Evolutionary conservation across 345 rosid species (phyloP).

Genomic region (Hibiscus trionum): DNA sequence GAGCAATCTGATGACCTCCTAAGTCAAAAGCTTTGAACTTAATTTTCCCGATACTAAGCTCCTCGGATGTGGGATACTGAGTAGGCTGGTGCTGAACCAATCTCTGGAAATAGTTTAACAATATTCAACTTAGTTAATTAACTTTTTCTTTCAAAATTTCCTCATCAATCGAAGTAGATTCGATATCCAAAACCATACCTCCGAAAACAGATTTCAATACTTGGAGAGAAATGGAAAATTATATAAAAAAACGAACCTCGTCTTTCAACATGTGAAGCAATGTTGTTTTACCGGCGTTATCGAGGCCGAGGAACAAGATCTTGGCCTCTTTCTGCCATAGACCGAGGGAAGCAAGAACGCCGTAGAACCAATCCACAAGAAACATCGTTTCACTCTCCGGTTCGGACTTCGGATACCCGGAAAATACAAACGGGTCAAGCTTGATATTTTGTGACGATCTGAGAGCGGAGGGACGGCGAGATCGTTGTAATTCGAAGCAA

Average conservation of each 20-base stretch:
- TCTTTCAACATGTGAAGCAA: conserved; percentile 87
- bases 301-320: conserved; percentile 84
- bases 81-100: conserved; percentile 90
- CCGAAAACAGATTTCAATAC: too few species aligned
- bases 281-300: conserved; percentile 90
- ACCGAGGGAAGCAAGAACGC: conserved; percentile 70
- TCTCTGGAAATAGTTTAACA: conserved; percentile 36
- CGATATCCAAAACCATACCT: background rate
- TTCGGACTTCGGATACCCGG: background rate
- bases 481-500: conserved; percentile 15
- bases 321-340: conserved; percentile 87
- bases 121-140: background rate
- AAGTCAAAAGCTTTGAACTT: conserved; percentile 87
- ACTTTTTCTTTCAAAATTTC: background rate
- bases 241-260: conserved; percentile 39
- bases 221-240: background rate
- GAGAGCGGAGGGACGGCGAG: conserved; percentile 1
- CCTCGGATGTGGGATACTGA: conserved; percentile 86
- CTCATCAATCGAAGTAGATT: background rate
- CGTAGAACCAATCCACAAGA: conserved; percentile 77
- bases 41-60: conserved; percentile 81
- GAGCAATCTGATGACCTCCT: conserved; percentile 93
- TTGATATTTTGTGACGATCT: background rate
- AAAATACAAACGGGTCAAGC: conserved; percentile 11
- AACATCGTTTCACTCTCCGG: conserved; percentile 32